Base-by-base conservation (phyloP, 2,329 filamentous ascomycete species). In the Neopestalotiopsis clavispora region DNA sequence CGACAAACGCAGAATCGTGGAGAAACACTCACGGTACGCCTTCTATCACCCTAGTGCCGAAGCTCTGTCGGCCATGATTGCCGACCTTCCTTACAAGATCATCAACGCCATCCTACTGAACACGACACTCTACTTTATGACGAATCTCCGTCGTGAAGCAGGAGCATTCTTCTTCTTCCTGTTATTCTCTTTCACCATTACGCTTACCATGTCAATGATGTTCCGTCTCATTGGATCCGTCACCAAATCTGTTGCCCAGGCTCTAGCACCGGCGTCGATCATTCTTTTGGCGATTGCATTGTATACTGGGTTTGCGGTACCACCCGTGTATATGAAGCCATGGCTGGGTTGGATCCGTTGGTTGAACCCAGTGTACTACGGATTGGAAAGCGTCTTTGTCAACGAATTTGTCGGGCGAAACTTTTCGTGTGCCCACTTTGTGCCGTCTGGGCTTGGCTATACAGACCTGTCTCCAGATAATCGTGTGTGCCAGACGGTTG, bases 71-170 rank as follows among this genome's bases (percentile, higher is more conserved):
- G 90, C 87, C 34, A 90, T 90, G 85, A 78, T 91, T 56, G 86
- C 83, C 30, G 90, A 91, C 69, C 82, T 90, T 72, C 89, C 90
- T 0, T 88, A 88, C 77, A 91, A 91, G 75, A 80, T 90, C 9
- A 32, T 79, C 42, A 89, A 89, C 70, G 80, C 86, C 2, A 82
- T 91, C 71, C 80, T 83, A 10, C 91, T 90, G 81, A 91, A 91
- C 74, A 66, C 89, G 61, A 84, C 86, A 0, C 78, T 92, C 0
- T 92, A 92, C 78, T 92, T 92, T 76, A 87, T 92, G 87, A 86
- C 88, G 0, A 86, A 90, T 69, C 82, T 92, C 1, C 84, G 87
- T 64, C 83, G 88, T 63, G 84, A 86, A 67, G 79, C 89, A 0
- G 88, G 86, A 6, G 79, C 84, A 1, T 92, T 91, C 80, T 92